Base-by-base conservation (phyloP, 306 rosid species). In the Trifolium dubium region DNA sequence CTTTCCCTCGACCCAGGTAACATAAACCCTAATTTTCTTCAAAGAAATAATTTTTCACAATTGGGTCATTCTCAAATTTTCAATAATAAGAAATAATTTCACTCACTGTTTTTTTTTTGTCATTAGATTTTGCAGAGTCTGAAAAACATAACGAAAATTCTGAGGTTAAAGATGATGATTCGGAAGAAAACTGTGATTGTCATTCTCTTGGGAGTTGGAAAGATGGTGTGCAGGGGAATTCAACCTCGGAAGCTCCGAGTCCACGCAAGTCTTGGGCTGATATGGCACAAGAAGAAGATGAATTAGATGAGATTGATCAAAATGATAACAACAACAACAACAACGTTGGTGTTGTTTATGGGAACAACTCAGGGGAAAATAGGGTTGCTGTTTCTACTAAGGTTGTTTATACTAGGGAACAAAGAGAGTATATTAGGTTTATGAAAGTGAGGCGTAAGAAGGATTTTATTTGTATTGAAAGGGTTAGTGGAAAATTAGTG, bases 201-300 rank as follows among this genome's bases (percentile, higher is more conserved):
- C 86, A 84, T 75, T 89, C 96, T 2, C 75, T 82, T 18, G 71
- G 71, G 18, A 66, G 71, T 46, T 66, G 71, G 71, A 66, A 66
- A 19, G 71, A 28, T 58, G 88, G 67, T 6, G 79, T 68, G 0
- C 89, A 82, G 50, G 39, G 54, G 0, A 85, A 76, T 78, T 81
- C 81, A 2, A 17, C 28, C 44, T 72, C 72, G 39, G 66, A 60
- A 60, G 43, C 19, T 31, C 66, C 19, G 6, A 60, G 66, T 60
- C 66, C 66, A 35, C 85, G 90, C 6, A 77, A 85, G 85, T 92
- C 92, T n/a, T 95, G 99, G 99, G 99, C 99, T 2, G 99, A 95
- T 73, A 95, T 95, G 97, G 96, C 87, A 3, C 96, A 89, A 67
- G 98, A 94, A 72, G 96, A 94, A 17, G 99, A 91, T 29, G 98